phyloP scores from a whole-genome alignment of 306 rosid genomes.

The Abrus pulchellus region DNA sequence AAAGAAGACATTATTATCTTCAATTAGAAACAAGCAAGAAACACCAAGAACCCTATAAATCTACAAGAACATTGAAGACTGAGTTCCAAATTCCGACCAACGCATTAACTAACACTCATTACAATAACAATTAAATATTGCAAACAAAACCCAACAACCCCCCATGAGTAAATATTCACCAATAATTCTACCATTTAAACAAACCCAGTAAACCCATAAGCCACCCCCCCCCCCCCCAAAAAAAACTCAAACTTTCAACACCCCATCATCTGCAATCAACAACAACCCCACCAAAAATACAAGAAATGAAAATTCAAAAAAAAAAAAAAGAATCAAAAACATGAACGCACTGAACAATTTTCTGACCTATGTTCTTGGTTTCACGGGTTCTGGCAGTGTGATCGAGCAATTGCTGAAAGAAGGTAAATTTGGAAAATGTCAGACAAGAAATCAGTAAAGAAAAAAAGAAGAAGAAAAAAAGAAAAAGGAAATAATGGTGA shows the following conservation, averaged over 20 bases:
- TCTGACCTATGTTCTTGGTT: conserved; percentile 25
- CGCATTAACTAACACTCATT: neutral
- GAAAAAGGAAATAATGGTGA: conserved; percentile 38
- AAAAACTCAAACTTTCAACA: conserved; percentile 4
- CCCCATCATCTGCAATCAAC: conserved; percentile 25
- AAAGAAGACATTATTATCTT: neutral
- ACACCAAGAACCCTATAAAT: conserved; percentile 17
- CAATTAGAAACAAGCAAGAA: conserved; percentile 5
- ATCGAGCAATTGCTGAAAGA: conserved; percentile 23
- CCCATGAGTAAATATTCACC: neutral
- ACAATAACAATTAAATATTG: conserved; percentile 20
- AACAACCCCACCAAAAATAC: conserved; percentile 2
- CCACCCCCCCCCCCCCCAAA: conserved; percentile 1
- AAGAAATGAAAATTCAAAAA: neutral
- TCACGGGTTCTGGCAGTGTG: conserved; percentile 42
- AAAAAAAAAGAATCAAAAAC: neutral
- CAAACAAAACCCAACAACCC: conserved; percentile 29
- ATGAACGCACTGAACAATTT: neutral
- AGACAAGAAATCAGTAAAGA: neutral
- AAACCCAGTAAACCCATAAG: conserved; percentile 19
- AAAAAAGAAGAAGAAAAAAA: neutral
- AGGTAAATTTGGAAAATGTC: neutral
- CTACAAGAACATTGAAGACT: conserved; percentile 8
- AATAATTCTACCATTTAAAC: conserved; percentile 15
- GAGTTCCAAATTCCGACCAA: conserved; percentile 15